A percentile compares a stretch with the other conserved stretches of the same genome.
These are phyloP conservation scores for Mucor saturninus DNA, from an alignment of 371 early-diverging fungal genomes.

Conservation along the genomic window DNA sequence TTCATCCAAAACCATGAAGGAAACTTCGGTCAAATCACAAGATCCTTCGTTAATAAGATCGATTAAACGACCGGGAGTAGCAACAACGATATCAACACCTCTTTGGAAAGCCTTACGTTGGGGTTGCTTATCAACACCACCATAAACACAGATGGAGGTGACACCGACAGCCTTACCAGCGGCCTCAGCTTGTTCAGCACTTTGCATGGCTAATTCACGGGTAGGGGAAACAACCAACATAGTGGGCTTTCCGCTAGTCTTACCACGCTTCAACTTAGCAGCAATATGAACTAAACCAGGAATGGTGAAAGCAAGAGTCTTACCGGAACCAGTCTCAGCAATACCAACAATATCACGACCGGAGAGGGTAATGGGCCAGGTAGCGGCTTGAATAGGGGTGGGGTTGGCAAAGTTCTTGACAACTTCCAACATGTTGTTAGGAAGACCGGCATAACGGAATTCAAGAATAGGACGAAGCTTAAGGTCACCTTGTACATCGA, in stretches of 20 bases:
- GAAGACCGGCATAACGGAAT: slow-evolving; percentile 78
- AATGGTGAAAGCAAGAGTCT: slow-evolving; percentile 93
- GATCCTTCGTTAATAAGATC: slow-evolving; percentile 87
- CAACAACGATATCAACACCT: slow-evolving; percentile 88
- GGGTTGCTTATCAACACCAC: slow-evolving; percentile 73
- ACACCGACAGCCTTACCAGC: slow-evolving; percentile 79
- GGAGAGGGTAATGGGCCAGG: slow-evolving; percentile 79
- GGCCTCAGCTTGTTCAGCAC: slow-evolving; percentile 67
- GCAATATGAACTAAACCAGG: slow-evolving; percentile 83
- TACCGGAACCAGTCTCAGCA: slow-evolving; percentile 92
- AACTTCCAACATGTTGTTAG: slow-evolving; percentile 71
- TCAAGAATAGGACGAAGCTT: slow-evolving; percentile 76
- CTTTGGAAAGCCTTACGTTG: slow-evolving; percentile 61
- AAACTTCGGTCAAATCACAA: slow-evolving; percentile 71
- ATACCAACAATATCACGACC: slow-evolving; percentile 81
- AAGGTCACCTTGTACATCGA: slow-evolving; percentile 69
- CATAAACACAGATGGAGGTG: slow-evolving; percentile 77
- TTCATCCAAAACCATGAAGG: slow-evolving; percentile 92
- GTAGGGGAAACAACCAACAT: slow-evolving; percentile 93
- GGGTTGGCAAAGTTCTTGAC: slow-evolving; percentile 89
- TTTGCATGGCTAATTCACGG: slow-evolving; percentile 96
- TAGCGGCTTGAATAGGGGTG: slow-evolving; percentile 97
- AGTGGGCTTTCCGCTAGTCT: slow-evolving; percentile 48
- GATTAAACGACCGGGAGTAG: slow-evolving; percentile 94
- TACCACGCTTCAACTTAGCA: slow-evolving; percentile 52